Percentiles rank a stretch among this genome's conserved stretches.
Evolutionary conservation across 257 asterid genomes (phyloP).

Genomic region (Dorcoceras hygrometricum): DNA sequence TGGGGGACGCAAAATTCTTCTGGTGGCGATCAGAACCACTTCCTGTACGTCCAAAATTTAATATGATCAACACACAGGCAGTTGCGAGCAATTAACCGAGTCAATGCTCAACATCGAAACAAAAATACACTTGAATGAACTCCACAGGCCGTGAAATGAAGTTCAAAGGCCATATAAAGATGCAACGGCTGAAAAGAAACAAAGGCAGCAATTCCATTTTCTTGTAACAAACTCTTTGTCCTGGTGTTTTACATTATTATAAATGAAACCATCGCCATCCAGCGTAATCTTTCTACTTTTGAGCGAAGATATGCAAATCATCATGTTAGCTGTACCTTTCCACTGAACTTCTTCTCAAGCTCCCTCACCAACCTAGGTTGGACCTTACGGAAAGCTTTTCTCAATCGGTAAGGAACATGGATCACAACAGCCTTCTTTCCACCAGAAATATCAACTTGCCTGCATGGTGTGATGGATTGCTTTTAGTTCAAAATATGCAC

Average conservation of each 20-base stretch:
- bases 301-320: not conserved
- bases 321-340: conserved; percentile 50
- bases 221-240: not conserved
- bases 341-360: conserved; percentile 94
- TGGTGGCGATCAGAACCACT: conserved; percentile 67
- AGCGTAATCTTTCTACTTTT: not conserved
- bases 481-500: conserved; percentile 3
- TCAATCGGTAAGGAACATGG: conserved; percentile 77
- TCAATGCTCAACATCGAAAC: not conserved
- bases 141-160: not conserved
- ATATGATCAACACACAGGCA: not conserved
- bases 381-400: conserved; percentile 87
- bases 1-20: conserved; percentile 85
- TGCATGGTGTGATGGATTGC: conserved; percentile 22
- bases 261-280: not conserved
- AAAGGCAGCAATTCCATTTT: not conserved
- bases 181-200: not conserved
- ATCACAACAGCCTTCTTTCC: conserved; percentile 81
- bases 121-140: not conserved
- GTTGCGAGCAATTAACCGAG: not conserved
- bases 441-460: conserved; percentile 74
- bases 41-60: conserved; percentile 37
- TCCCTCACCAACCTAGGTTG: conserved; percentile 81
- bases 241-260: not conserved
- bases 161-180: not conserved